Evolutionary conservation across 202 grass and related monocot genomes (phyloP), one percentile per base, ranked within the genome.

Genomic region (Panicum hallii): DNA sequence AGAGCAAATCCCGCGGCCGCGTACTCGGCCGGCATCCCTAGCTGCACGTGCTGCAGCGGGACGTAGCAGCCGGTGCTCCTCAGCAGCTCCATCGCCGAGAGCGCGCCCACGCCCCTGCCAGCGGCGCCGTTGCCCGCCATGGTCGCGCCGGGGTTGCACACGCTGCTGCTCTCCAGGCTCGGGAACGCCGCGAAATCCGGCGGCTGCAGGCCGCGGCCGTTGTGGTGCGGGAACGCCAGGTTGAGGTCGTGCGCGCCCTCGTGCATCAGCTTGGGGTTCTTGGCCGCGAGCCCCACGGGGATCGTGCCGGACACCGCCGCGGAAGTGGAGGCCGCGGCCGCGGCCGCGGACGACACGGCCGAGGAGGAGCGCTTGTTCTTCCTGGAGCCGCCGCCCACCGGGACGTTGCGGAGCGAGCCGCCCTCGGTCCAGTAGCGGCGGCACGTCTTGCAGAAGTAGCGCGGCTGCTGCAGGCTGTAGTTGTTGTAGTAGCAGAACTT

Each of bases 401-500:
- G 95, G 34, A 97, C 95, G 87, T 93, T 97, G 46, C 95, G 90
- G 63, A 97, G 92, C 19, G 95, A 97, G 22, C 95, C 95, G 45
- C 95, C 95, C 86, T 97, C 95, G 69, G 93, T 95, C 93, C 93
- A 95, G 80, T 95, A 95, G 72, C 93, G 90, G 42, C 93, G 93
- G 85, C 93, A 95, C 17, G 90, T 93, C 90, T 93, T 95, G 88
- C 93, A 95, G 75, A 95, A 95, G 90, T 95, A 95, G 69, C 93
- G 90, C 2, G 93, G 93, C 85, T 98, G 38, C 90, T 93, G 90
- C 63, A 98, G 91, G 89, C 93, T 95, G 73, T 97, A 97, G 84
- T 97, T 97, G 86, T 97, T 97, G 84, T 94, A 97, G 82, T 97
- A 97, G 89, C 95, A 97, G 82, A 97, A 97, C 90, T 97, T 97